Percentiles rank a stretch among this genome's conserved stretches.
Evolutionary conservation across 108 stramenopile genomes (phyloP).

Genomic region (Nannochloropsis salina): DNA sequence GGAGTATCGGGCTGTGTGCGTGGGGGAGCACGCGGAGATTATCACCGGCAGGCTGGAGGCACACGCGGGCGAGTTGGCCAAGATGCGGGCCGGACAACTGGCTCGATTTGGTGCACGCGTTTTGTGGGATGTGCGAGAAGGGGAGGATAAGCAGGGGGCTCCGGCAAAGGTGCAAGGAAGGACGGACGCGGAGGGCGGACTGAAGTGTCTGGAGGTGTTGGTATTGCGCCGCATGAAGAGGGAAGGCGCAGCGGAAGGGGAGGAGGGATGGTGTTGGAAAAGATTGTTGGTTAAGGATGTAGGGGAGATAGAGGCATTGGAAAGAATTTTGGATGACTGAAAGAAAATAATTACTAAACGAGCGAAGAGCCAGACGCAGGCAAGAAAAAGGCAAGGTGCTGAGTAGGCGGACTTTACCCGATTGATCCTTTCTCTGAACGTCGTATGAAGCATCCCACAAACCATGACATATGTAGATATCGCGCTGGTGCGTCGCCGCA

Average conservation of each 20-base stretch:
- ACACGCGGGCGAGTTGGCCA: not conserved
- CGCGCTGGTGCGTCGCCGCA: no score
- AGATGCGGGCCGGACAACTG: not conserved
- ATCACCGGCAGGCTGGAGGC: not conserved
- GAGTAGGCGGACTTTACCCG: not conserved
- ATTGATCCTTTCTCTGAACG: not conserved
- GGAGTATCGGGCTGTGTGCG: constrained; percentile 17
- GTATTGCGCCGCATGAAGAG: not conserved
- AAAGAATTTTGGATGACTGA: not conserved
- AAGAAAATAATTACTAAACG: no score
- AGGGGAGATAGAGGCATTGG: not conserved
- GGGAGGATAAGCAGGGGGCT: not conserved
- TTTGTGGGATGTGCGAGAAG: not conserved
- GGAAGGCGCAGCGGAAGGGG: not conserved
- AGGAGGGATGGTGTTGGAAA: not conserved
- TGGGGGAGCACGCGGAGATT: constrained; percentile 7
- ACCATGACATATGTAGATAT: no score
- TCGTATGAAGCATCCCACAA: not conserved
- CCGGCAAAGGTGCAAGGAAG: not conserved
- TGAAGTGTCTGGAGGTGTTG: constrained; percentile 8
- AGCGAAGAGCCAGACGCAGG: no score
- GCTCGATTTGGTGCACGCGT: not conserved
- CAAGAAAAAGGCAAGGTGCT: not conserved
- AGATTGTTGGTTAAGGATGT: not conserved
- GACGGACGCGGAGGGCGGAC: not conserved